phyloP scores from a whole-genome alignment of 2,329 filamentous ascomycete species.

The Colletotrichum costaricense region DNA sequence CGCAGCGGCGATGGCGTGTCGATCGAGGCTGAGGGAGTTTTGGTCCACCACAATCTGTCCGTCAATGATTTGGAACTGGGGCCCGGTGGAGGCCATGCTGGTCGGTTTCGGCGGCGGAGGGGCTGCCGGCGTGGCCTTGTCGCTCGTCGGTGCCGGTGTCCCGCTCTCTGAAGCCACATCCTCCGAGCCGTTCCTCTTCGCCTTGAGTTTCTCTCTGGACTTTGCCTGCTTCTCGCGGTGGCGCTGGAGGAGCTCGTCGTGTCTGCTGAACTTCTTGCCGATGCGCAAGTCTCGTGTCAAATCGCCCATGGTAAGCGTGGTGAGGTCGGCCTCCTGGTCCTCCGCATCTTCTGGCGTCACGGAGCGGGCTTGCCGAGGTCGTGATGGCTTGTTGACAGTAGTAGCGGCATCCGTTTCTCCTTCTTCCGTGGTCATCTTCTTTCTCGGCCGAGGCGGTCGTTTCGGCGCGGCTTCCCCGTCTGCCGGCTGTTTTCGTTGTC shows the following conservation, averaged over 20 bases:
- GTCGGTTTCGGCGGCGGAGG: slow-evolving; percentile 38
- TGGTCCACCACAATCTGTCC: slow-evolving; percentile 80
- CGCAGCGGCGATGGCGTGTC: slow-evolving; percentile 71
- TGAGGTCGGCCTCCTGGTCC: slow-evolving; percentile 70
- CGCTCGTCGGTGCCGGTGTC: slow-evolving; percentile 18
- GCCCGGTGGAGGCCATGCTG: slow-evolving; percentile 48
- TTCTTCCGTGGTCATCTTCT: slow-evolving; percentile 26
- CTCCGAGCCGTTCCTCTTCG: slow-evolving; percentile 37
- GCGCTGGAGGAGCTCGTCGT: slow-evolving; percentile 77
- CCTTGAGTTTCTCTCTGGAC: slow-evolving; percentile 46
- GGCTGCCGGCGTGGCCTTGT: slow-evolving; percentile 37
- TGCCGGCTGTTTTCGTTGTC: slow-evolving; percentile 31
- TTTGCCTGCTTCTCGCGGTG: slow-evolving; percentile 61
- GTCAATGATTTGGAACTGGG: slow-evolving; percentile 73
- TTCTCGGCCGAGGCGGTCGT: slow-evolving; percentile 35
- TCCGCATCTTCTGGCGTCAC: slow-evolving; percentile 74
- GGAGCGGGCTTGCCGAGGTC: slow-evolving; percentile 53
- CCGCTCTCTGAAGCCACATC: slow-evolving; percentile 37
- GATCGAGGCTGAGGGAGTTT: slow-evolving; percentile 74
- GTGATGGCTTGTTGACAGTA: neutral
- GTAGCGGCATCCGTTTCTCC: slow-evolving; percentile 32
- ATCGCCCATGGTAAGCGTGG: slow-evolving; percentile 77
- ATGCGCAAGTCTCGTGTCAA: slow-evolving; percentile 76
- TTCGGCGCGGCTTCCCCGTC: slow-evolving; percentile 17
- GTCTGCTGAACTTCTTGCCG: slow-evolving; percentile 80